Percentiles rank a stretch among this genome's conserved stretches.
Evolutionary conservation across 2,329 filamentous ascomycete genomes (phyloP).

Genomic region (Cercospora brassicicola): DNA sequence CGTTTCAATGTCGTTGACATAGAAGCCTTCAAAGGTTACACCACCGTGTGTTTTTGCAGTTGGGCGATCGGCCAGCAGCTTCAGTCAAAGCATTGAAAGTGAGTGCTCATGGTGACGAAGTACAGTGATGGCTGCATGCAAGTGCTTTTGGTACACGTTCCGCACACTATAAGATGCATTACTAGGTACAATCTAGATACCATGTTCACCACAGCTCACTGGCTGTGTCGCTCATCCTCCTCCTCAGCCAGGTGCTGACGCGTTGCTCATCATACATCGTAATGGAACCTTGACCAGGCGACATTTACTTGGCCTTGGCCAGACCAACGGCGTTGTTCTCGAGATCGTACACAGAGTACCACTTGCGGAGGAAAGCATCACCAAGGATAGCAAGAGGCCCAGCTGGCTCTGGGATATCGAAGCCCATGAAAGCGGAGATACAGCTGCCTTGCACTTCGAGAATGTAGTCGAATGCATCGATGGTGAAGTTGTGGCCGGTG

Average conservation of each 20-base stretch:
- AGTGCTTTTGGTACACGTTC: slow-evolving; percentile 9
- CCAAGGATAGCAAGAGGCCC: slow-evolving; percentile 94
- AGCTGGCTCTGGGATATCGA: slow-evolving; percentile 78
- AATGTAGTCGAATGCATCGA: slow-evolving; percentile 87
- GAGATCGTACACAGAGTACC: slow-evolving; percentile 96
- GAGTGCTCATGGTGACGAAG: no score
- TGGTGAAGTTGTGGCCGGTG: slow-evolving; percentile 88
- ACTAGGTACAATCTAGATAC: slow-evolving; percentile 21
- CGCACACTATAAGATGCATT: slow-evolving; percentile 22
- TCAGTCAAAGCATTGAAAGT: neutral
- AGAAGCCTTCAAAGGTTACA: no score
- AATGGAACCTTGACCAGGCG: neutral
- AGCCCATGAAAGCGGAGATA: slow-evolving; percentile 96
- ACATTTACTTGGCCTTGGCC: slow-evolving; percentile 71
- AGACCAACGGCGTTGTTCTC: slow-evolving; percentile 86
- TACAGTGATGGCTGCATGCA: neutral
- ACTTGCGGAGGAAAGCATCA: slow-evolving; percentile 76
- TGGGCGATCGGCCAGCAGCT: neutral
- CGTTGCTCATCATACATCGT: slow-evolving; percentile 13
- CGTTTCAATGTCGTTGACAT: no score
- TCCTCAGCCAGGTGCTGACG: slow-evolving; percentile 13
- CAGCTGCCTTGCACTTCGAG: slow-evolving; percentile 93
- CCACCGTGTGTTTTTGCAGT: no score
- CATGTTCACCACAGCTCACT: neutral
- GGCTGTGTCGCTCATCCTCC: slow-evolving; percentile 8